Conservation (phyloP, 2,329 filamentous ascomycete species). For the Pezizomycotina sp. region DNA sequence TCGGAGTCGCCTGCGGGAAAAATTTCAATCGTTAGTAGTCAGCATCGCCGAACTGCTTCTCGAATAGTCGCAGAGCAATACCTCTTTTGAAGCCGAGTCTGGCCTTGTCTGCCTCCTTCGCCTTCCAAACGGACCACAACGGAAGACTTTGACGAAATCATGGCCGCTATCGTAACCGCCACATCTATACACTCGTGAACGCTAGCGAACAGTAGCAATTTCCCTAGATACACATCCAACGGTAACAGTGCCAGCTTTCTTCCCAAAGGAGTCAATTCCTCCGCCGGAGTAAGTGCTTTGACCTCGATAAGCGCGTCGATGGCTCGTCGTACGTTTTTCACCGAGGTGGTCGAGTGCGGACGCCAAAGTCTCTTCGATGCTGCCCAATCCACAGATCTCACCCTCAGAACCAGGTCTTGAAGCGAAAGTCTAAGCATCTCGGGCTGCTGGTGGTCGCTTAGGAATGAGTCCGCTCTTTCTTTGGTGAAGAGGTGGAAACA, state of each 20-base stretch:
- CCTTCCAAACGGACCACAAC: conserved; percentile 73
- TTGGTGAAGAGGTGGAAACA: conserved; percentile 95
- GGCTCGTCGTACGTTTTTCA: conserved; percentile 82
- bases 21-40: conserved; percentile 4
- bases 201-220: conserved; percentile 70
- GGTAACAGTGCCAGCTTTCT: conserved; percentile 74
- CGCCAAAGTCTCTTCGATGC: conserved; percentile 75
- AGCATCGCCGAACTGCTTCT: neutral
- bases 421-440: conserved; percentile 89
- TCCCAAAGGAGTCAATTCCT: conserved; percentile 76
- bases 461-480: conserved; percentile 35
- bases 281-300: conserved; percentile 54
- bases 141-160: conserved; percentile 84
- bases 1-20: conserved; percentile 56
- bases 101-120: conserved; percentile 67
- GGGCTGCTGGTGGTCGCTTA: conserved; percentile 73
- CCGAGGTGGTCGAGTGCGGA: conserved; percentile 78
- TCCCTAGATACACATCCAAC: conserved; percentile 85
- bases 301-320: conserved; percentile 90
- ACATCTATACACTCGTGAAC: conserved; percentile 87
- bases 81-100: conserved; percentile 61
- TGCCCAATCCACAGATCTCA: conserved; percentile 96
- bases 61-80: conserved; percentile 22
- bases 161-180: conserved; percentile 77
- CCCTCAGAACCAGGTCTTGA: conserved; percentile 84